phyloP scores from a whole-genome alignment of 305 asterid genomes.

The Withania somnifera region DNA sequence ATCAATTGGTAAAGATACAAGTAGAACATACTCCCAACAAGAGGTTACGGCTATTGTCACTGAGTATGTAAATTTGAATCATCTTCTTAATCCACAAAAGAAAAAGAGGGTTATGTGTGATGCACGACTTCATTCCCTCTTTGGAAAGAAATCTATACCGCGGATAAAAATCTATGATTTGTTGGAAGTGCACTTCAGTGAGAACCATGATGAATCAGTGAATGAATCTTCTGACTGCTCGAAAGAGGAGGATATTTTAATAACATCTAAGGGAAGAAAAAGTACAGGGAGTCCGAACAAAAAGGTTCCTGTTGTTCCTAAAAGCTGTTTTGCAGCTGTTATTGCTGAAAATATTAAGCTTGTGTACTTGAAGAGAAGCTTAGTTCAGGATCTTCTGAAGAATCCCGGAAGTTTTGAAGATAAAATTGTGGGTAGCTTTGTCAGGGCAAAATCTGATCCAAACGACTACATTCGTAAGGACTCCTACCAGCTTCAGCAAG shows the following conservation, averaged over 20 bases:
- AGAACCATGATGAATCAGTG: constrained; percentile 55
- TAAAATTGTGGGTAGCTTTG: constrained; percentile 72
- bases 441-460: constrained; percentile 74
- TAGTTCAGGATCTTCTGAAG: constrained; percentile 60
- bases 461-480: constrained; percentile 61
- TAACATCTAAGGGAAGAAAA: constrained; percentile 13
- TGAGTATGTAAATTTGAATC: constrained; percentile 45
- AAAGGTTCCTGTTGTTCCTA: constrained; percentile 39
- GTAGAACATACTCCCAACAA: constrained; percentile 30
- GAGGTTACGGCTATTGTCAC: constrained; percentile 44
- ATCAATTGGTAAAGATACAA: constrained; percentile 57
- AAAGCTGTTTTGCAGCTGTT: constrained; percentile 72
- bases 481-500: constrained; percentile 69
- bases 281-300: constrained; percentile 16
- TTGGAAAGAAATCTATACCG: constrained; percentile 45
- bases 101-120: constrained; percentile 75
- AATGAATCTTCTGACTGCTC: constrained; percentile 45
- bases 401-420: constrained; percentile 41
- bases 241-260: background rate
- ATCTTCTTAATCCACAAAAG: constrained; percentile 44
- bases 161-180: constrained; percentile 43
- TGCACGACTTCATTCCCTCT: constrained; percentile 46
- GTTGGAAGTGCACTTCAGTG: constrained; percentile 76
- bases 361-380: constrained; percentile 56
- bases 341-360: constrained; percentile 67